Evolutionary conservation across 257 asterid genomes (phyloP).

Genomic region (Avicennia marina): DNA sequence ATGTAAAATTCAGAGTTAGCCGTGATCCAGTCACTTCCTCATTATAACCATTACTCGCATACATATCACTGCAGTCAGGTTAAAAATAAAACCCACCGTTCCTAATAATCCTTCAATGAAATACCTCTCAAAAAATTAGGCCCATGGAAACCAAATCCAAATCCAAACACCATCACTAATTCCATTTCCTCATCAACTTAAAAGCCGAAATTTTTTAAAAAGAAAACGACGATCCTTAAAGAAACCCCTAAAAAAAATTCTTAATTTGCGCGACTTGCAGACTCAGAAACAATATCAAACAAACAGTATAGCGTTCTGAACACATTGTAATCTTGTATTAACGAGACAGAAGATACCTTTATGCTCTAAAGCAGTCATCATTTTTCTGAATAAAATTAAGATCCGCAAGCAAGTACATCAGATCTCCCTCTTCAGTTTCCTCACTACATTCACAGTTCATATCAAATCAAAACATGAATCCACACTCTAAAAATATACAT

Average conservation of each 20-base stretch:
- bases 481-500: neutral
- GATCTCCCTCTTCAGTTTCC: constrained; percentile 61
- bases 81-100: neutral
- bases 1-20: no score
- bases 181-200: constrained; percentile 1
- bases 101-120: neutral
- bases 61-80: no score
- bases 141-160: neutral
- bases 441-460: constrained; percentile 23
- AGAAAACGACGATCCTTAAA: neutral
- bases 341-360: constrained; percentile 44
- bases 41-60: no score
- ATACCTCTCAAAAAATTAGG: neutral
- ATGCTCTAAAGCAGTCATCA: constrained; percentile 66
- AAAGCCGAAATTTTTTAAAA: neutral
- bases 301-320: constrained; percentile 3
- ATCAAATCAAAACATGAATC: constrained; percentile 16
- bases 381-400: constrained; percentile 46
- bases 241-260: neutral
- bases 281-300: neutral
- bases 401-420: constrained; percentile 77
- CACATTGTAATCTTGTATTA: no score
- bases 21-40: no score
- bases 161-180: constrained; percentile 8
- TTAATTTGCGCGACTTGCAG: neutral